A percentile compares a stretch with the other conserved stretches of the same genome.
Conservation (phyloP, 768 basidiomycete genomes). For the Phallus indusiatus region DNA sequence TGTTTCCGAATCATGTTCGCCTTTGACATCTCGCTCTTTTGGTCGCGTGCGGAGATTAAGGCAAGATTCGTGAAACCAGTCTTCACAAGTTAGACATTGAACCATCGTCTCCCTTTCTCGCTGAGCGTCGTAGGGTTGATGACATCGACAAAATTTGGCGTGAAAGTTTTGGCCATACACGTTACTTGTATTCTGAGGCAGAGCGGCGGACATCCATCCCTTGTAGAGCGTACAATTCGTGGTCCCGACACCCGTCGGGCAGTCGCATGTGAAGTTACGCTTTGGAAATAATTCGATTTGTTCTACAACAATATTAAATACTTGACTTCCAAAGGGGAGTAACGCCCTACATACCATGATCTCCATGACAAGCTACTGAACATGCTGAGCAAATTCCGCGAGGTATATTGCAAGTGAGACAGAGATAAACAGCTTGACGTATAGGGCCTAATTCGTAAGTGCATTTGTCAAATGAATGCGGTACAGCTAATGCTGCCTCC, state of each 20-base stretch:
- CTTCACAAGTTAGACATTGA: slow-evolving; percentile 83
- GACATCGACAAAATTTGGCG: slow-evolving; percentile 67
- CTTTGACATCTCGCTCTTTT: slow-evolving; percentile 24
- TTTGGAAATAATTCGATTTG: slow-evolving; percentile 86
- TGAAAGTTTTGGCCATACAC: slow-evolving; percentile 65
- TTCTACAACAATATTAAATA: slow-evolving; percentile 21
- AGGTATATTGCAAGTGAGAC: slow-evolving; percentile 57
- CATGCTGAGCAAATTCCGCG: slow-evolving; percentile 76
- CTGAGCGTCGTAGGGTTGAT: slow-evolving; percentile 58
- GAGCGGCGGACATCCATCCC: slow-evolving; percentile 27
- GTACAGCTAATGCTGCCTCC: slow-evolving; percentile 45
- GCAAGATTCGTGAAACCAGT: slow-evolving; percentile 90
- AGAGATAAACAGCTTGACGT: slow-evolving; percentile 78
- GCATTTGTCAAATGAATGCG: slow-evolving; percentile 47
- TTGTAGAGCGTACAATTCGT: slow-evolving; percentile 59
- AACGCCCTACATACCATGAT: slow-evolving; percentile 37
- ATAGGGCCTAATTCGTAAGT: slow-evolving; percentile 51
- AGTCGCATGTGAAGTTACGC: slow-evolving; percentile 75
- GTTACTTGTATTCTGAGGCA: slow-evolving; percentile 43
- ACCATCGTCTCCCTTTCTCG: slow-evolving; percentile 80
- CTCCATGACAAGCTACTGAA: slow-evolving; percentile 77
- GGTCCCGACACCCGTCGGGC: slow-evolving; percentile 55
- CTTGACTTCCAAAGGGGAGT: not conserved
- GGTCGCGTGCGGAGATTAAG: slow-evolving; percentile 69
- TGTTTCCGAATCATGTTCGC: slow-evolving; percentile 18